Evolutionary conservation across 1,139 yeast species (phyloP).

Genomic region (Trichomonascaceae sp.): DNA sequence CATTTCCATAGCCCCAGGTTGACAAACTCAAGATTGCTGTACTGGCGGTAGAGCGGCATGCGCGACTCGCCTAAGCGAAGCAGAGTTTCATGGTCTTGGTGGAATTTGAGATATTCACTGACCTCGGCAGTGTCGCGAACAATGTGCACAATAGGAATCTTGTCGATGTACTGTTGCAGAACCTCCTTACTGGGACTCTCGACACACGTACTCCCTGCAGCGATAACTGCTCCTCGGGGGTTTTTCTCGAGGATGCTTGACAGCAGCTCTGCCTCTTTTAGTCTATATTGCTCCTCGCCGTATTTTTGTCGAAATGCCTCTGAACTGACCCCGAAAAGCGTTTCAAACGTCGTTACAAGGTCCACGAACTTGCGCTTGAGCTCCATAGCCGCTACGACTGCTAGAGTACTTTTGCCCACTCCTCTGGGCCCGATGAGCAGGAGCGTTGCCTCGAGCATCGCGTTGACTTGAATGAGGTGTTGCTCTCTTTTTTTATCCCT

Average conservation of each 20-base stretch:
- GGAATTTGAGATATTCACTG: conserved; percentile 7
- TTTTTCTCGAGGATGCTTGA: conserved; percentile 5
- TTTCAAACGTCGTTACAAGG: conserved; percentile 8
- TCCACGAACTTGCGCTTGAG: conserved; percentile 10
- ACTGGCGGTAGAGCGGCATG: conserved; percentile 8
- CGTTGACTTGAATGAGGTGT: too few species aligned
- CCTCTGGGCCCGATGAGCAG: conserved; percentile 10
- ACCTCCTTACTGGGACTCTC: conserved; percentile 6
- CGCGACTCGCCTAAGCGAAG: conserved; percentile 5
- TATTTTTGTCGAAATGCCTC: conserved; percentile 7
- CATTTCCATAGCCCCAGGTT: conserved; percentile 7
- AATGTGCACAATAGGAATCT: conserved; percentile 11
- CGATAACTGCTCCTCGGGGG: conserved; percentile 10
- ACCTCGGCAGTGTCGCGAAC: conserved; percentile 9
- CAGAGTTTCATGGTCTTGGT: conserved; percentile 8
- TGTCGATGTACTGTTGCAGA: conserved; percentile 3
- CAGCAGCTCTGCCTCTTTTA: conserved; percentile 8
- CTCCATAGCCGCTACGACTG: conserved; percentile 11
- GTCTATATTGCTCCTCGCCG: conserved; percentile 5
- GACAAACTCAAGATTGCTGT: conserved; percentile 12
- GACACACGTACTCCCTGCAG: conserved; percentile 7
- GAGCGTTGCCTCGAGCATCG: conserved; percentile 10
- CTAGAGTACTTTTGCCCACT: conserved; percentile 11
- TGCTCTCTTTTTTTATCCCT: too few species aligned
- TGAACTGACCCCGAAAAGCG: conserved; percentile 6